Evolutionary conservation across 805 yeast species (phyloP), one percentile per base, ranked within the genome.

Genomic region (Candida chilensis): DNA sequence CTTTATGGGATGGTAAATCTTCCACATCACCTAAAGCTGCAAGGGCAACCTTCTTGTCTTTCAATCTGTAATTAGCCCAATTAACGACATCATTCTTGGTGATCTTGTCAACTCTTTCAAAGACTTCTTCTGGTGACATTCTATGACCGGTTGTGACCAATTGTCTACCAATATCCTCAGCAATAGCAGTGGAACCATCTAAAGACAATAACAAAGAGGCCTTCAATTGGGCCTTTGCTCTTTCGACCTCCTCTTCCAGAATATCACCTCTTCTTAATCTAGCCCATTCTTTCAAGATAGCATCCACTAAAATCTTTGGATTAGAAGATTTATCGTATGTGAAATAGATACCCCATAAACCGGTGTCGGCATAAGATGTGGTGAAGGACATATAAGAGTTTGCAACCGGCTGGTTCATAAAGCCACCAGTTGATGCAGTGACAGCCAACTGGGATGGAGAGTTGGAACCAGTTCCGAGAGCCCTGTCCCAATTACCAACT

Each of bases 121-220:
- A 81, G 9, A 79, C 78, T 39, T 78, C 85, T 48, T 77, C 82
- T 4, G 92, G 87, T 5, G 80, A 57, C 39, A 79, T 62, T 43
- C 86, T 64, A 44, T 60, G 69, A 18, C 98, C 98, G 3, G 97
- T 88, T 31, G 96, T 90, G 27, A 92, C 95, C 33, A 92, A 67
- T 55, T 92, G 98, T 57, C 98, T 78, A 17, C 98, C 98, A 44
- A 92, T 86, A 56, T 92, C 97, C 59, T 92, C 99, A 19, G 96
- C 96, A 29, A 87, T 76, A 5, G 96, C 90, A 5, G 97, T 87
- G 10, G 95, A 78, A 37, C 95, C 96, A 54, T 92, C 99, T 27
- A 92, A 66, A 5, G 95, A 83, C 33, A 92, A 64, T 30, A 92
- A 67, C 32, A 92, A 64, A 0, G 96, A 84, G 1, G 97, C 97